Percentiles rank a stretch among this genome's conserved stretches.
Evolutionary conservation across 2,329 filamentous ascomycete species (phyloP).

Genomic region (Coleophoma cylindrospora): DNA sequence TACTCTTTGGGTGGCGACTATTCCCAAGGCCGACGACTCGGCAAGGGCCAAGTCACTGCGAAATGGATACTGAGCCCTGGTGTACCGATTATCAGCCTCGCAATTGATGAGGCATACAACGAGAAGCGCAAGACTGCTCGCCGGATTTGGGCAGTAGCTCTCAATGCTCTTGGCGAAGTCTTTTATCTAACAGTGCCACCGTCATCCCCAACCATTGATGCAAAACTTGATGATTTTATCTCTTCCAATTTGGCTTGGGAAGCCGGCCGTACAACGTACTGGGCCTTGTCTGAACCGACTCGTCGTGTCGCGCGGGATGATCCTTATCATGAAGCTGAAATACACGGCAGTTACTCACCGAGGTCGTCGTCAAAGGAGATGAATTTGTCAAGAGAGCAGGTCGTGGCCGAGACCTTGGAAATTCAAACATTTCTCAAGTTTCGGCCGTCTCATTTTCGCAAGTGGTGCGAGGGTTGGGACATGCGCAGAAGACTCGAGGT

Average conservation of each 20-base stretch:
- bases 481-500: slow-evolving; percentile 83
- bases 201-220: slow-evolving; percentile 41
- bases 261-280: slow-evolving; percentile 71
- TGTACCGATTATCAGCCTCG: slow-evolving; percentile 81
- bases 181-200: slow-evolving; percentile 78
- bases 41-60: slow-evolving; percentile 74
- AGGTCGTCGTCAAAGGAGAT: slow-evolving; percentile 71
- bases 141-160: slow-evolving; percentile 83
- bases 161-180: slow-evolving; percentile 90
- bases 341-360: slow-evolving; percentile 74
- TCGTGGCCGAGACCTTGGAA: slow-evolving; percentile 72
- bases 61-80: slow-evolving; percentile 90
- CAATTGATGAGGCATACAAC: slow-evolving; percentile 79
- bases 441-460: slow-evolving; percentile 73
- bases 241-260: slow-evolving; percentile 69
- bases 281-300: slow-evolving; percentile 76
- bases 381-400: slow-evolving; percentile 65
- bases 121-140: slow-evolving; percentile 61
- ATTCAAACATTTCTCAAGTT: slow-evolving; percentile 72
- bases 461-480: slow-evolving; percentile 80
- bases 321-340: slow-evolving; percentile 62
- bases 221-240: slow-evolving; percentile 42
- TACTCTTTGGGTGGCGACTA: slow-evolving; percentile 64
- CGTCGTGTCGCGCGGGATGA: slow-evolving; percentile 67
- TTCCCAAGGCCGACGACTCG: slow-evolving; percentile 56